A percentile compares a stretch with the other conserved stretches of the same genome.
These are phyloP conservation scores for Naganishia cerealis DNA, from an alignment of 1,284 basidiomycete species.

Conservation along the genomic window DNA sequence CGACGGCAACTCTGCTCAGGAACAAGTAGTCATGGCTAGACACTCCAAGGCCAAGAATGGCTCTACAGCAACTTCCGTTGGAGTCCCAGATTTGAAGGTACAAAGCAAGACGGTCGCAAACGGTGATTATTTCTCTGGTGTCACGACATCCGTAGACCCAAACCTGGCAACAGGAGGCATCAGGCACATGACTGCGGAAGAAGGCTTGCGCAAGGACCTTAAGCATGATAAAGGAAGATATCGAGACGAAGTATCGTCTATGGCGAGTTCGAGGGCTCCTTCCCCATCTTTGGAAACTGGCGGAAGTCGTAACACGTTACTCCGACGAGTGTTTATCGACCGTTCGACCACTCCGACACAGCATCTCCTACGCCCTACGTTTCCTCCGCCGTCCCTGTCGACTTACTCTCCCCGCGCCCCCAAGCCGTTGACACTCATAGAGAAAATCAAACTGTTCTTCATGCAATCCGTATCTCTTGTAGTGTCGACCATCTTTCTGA, in stretches of 20 bases:
- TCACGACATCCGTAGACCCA: conserved; percentile 19
- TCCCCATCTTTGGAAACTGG: conserved; percentile 25
- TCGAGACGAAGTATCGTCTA: conserved; percentile 16
- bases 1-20: conserved; percentile 25
- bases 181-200: not conserved
- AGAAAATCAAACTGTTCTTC: conserved; percentile 53
- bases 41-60: not conserved
- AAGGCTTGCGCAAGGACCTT: not conserved
- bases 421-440: conserved; percentile 39
- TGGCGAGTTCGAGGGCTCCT: conserved; percentile 24
- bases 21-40: not conserved
- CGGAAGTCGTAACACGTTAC: conserved; percentile 34
- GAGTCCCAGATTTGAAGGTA: conserved; percentile 11
- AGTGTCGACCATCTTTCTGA: conserved; percentile 60
- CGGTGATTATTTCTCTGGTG: conserved; percentile 15
- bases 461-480: conserved; percentile 57
- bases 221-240: conserved; percentile 1
- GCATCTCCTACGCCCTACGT: conserved; percentile 51
- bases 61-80: conserved; percentile 6
- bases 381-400: conserved; percentile 51
- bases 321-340: conserved; percentile 52
- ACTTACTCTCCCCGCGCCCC: conserved; percentile 50
- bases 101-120: not conserved
- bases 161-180: not conserved
- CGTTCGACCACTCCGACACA: conserved; percentile 49